A percentile compares a stretch with the other conserved stretches of the same genome.
phyloP scores from a whole-genome alignment of 225 moss, liverwort and hornwort genomes.

The Pseudisothecium myosuroides region DNA sequence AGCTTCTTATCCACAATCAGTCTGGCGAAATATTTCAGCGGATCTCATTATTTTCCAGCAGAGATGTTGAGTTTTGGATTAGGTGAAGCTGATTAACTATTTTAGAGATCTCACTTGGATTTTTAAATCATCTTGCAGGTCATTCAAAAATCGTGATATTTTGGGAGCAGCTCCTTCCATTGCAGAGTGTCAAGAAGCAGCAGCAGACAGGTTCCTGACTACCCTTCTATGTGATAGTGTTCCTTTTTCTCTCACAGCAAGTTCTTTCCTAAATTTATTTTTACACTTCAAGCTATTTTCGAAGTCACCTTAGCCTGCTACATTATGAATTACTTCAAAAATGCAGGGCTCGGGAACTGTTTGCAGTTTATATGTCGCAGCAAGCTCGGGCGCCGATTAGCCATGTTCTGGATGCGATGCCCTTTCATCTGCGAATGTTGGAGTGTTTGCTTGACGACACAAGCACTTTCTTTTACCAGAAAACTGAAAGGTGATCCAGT shows the following conservation, averaged over 20 bases:
- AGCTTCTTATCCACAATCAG: background rate
- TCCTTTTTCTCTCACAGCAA: background rate
- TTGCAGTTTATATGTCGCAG: conserved; percentile 60
- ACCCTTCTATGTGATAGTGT: background rate
- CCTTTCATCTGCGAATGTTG: conserved; percentile 82
- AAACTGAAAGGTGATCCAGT: conserved; percentile 57
- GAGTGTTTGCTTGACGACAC: conserved; percentile 90
- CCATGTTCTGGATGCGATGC: conserved; percentile 51
- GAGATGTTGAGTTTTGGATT: background rate
- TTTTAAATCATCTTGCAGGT: conserved; percentile 5
- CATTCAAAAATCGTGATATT: conserved; percentile 28
- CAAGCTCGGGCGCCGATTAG: conserved; percentile 49
- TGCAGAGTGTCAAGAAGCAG: conserved; percentile 14
- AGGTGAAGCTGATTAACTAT: background rate
- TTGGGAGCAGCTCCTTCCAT: conserved; percentile 42
- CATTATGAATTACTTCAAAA: background rate
- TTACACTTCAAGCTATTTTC: background rate
- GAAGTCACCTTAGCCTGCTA: background rate
- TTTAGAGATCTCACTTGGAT: background rate
- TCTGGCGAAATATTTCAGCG: background rate
- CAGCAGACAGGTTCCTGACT: conserved; percentile 16
- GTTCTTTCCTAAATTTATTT: background rate
- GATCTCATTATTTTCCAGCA: background rate
- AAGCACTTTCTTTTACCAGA: conserved; percentile 80
- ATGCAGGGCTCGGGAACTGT: conserved; percentile 64